phyloP scores from a whole-genome alignment of 306 rosid species.

The Arachis stenosperma region DNA sequence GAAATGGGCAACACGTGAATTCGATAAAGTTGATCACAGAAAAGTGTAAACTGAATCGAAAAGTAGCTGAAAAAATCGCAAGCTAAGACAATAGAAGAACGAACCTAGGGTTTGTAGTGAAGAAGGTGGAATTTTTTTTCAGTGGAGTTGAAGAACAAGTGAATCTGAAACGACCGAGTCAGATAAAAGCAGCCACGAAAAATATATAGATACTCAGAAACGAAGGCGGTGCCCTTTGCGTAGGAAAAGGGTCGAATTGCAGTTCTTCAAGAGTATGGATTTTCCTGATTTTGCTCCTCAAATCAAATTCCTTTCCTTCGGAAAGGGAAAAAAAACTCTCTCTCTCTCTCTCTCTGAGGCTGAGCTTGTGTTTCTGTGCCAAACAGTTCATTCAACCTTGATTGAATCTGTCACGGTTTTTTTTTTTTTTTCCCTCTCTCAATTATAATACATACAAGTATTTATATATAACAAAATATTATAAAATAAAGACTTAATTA shows the following conservation, averaged over 20 bases:
- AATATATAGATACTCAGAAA: conserved; percentile 2
- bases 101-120: conserved; percentile 59
- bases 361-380: conserved; percentile 46
- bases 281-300: background rate
- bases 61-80: background rate
- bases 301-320: background rate
- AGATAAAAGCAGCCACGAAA: conserved; percentile 5
- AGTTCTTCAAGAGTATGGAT: too few relatives aligned
- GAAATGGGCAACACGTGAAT: background rate
- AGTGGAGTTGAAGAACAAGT: conserved; percentile 42
- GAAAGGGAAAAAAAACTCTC: background rate
- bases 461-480: background rate
- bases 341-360: conserved; percentile 9
- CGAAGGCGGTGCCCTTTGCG: conserved; percentile 38
- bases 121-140: conserved; percentile 11
- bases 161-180: conserved; percentile 54
- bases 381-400: conserved; percentile 48
- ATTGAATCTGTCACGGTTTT: conserved; percentile 59
- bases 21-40: background rate
- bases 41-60: conserved; percentile 28
- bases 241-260: conserved; percentile 26
- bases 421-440: background rate
- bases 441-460: too few relatives aligned
- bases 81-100: background rate
- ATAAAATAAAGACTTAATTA: too few relatives aligned